A percentile compares a stretch with the other conserved stretches of the same genome.
phyloP scores from a whole-genome alignment of 2,329 filamentous ascomycete genomes.

The Pseudogymnoascus sp. region DNA sequence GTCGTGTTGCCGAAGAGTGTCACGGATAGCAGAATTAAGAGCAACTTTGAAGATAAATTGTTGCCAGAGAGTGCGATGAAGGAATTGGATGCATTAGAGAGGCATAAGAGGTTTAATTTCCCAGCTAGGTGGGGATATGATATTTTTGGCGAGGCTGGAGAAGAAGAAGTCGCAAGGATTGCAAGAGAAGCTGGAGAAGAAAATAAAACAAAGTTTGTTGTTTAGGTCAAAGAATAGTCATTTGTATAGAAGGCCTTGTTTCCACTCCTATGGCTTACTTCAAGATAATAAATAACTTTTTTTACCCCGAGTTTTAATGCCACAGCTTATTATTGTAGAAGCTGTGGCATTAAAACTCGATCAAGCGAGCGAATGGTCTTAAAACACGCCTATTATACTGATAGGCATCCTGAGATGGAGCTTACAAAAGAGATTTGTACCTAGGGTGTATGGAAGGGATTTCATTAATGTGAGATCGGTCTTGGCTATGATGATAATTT shows the following conservation, averaged over 20 bases:
- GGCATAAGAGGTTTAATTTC: conserved; percentile 39
- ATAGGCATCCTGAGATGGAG: too few species aligned
- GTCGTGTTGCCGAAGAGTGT: conserved; percentile 60
- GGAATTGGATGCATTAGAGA: conserved; percentile 35
- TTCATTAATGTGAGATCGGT: not conserved
- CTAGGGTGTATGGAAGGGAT: too few species aligned
- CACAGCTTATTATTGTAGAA: not conserved
- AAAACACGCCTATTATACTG: too few species aligned
- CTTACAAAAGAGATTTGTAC: too few species aligned
- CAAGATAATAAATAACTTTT: not conserved
- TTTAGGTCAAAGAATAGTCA: conserved; percentile 14
- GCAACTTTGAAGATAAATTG: conserved; percentile 52
- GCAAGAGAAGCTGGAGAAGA: conserved; percentile 31
- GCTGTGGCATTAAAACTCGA: too few species aligned
- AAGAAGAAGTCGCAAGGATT: conserved; percentile 31
- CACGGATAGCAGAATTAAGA: conserved; percentile 50
- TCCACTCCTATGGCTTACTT: not conserved
- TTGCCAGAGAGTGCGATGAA: conserved; percentile 33
- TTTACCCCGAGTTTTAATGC: too few species aligned
- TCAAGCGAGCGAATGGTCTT: too few species aligned
- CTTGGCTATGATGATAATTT: not conserved
- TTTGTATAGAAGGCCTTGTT: not conserved
- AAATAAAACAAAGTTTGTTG: conserved; percentile 33
- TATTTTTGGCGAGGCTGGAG: conserved; percentile 39
- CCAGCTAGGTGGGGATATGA: conserved; percentile 38